These are phyloP conservation scores for Cyberlindnera saturnus DNA, from an alignment of 805 yeast genomes.

Conservation along the genomic window DNA sequence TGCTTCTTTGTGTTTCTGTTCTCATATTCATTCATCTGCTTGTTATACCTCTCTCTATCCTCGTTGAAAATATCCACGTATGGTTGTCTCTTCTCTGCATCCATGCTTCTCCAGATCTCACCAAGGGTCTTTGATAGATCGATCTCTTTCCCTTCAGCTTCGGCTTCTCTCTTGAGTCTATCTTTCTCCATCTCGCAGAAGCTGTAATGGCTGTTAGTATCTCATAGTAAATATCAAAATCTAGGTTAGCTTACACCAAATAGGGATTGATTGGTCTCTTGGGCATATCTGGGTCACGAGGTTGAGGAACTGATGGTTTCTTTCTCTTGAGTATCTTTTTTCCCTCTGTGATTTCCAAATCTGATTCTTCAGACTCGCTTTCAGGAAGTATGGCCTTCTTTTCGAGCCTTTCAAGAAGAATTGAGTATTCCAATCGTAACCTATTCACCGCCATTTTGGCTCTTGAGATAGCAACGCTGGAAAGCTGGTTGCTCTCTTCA, in stretches of 20 bases:
- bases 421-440: constrained; percentile 74
- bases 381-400: constrained; percentile 32
- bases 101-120: constrained; percentile 78
- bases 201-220: constrained; percentile 9
- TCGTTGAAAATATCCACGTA: constrained; percentile 71
- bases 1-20: constrained; percentile 10
- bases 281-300: constrained; percentile 80
- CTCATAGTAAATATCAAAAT: background rate
- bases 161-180: constrained; percentile 52
- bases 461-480: constrained; percentile 70
- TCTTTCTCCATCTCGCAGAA: constrained; percentile 87
- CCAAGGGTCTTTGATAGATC: constrained; percentile 78
- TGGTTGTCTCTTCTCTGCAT: constrained; percentile 63
- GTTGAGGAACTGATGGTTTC: constrained; percentile 18
- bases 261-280: constrained; percentile 90
- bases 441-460: constrained; percentile 72
- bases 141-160: constrained; percentile 43
- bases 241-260: constrained; percentile 34
- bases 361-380: constrained; percentile 13
- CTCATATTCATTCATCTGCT: constrained; percentile 58
- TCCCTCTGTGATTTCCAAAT: constrained; percentile 17
- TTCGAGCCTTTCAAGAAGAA: constrained; percentile 77
- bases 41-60: constrained; percentile 68
- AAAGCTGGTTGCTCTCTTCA: constrained; percentile 71
- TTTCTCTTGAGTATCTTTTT: constrained; percentile 20